Evolutionary conservation across 1,139 yeast species (phyloP).

Genomic region (Scheffersomyces stambukii): DNA sequence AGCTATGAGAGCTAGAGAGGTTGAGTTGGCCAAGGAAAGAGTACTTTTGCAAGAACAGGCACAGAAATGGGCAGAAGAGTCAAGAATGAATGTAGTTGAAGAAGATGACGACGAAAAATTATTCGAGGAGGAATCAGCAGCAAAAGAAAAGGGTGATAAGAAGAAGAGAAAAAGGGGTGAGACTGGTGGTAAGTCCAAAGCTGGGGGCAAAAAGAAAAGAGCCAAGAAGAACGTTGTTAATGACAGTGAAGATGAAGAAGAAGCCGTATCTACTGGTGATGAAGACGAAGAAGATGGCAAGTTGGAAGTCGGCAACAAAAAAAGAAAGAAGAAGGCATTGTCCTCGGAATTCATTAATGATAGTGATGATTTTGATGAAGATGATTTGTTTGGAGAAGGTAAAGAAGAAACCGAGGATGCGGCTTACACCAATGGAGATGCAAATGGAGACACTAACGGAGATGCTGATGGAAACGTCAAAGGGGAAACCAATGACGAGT

Average conservation of each 20-base stretch:
- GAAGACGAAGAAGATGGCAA: constrained; percentile 22
- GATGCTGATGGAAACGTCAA: constrained; percentile 1
- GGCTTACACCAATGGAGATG: constrained; percentile 2
- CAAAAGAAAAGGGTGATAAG: constrained; percentile 17
- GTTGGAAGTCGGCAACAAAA: constrained; percentile 9
- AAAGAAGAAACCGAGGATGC: constrained; percentile 6
- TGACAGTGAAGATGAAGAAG: constrained; percentile 30
- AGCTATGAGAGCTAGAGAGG: constrained; percentile 42
- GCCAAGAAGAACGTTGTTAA: constrained; percentile 11
- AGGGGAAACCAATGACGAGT: neutral
- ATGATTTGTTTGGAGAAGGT: constrained; percentile 15
- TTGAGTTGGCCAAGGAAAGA: constrained; percentile 63
- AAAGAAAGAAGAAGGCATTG: constrained; percentile 29
- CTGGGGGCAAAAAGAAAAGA: constrained; percentile 8
- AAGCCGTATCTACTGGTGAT: constrained; percentile 14
- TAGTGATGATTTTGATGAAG: constrained; percentile 48
- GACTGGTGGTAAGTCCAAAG: constrained; percentile 26
- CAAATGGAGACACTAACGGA: constrained; percentile 3
- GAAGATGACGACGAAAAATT: constrained; percentile 27
- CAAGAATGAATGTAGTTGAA: constrained; percentile 30
- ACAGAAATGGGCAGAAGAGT: constrained; percentile 70
- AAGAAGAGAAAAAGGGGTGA: constrained; percentile 16
- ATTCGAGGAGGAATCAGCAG: constrained; percentile 24
- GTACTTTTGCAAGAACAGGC: constrained; percentile 76
- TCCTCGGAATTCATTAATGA: constrained; percentile 50